phyloP scores from a whole-genome alignment of 495 filamentous ascomycete genomes.

The Pseudotulostoma volvatum region DNA sequence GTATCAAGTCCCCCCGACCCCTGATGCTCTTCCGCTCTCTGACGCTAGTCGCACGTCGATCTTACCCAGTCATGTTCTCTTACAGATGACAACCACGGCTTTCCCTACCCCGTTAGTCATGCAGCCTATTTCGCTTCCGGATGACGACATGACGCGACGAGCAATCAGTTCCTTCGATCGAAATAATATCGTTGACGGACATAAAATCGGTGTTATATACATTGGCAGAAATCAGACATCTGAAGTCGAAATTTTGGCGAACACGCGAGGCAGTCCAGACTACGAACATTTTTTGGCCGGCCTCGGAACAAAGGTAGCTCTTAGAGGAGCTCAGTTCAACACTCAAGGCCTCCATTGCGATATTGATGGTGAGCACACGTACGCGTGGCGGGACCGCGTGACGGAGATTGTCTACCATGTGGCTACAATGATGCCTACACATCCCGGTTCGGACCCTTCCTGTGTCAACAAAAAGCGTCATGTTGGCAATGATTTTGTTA shows the following conservation, averaged over 20 bases:
- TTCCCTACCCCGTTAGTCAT: constrained; percentile 51
- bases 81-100: constrained; percentile 49
- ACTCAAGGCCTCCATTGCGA: constrained; percentile 83
- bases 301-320: constrained; percentile 60
- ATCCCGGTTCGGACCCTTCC: constrained; percentile 53
- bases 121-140: constrained; percentile 64
- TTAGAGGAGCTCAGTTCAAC: constrained; percentile 76
- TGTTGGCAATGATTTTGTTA: constrained; percentile 95
- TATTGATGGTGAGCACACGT: constrained; percentile 68
- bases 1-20: constrained; percentile 42
- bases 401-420: constrained; percentile 94
- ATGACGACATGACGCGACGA: constrained; percentile 63
- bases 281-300: constrained; percentile 70
- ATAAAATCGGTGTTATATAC: constrained; percentile 91
- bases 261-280: constrained; percentile 65
- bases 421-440: constrained; percentile 90
- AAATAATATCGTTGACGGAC: constrained; percentile 79
- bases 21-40: constrained; percentile 27
- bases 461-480: constrained; percentile 83
- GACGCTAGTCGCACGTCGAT: constrained; percentile 27
- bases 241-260: constrained; percentile 71
- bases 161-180: constrained; percentile 70
- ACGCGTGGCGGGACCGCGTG: constrained; percentile 85
- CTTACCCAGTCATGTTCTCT: constrained; percentile 68
- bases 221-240: constrained; percentile 65